Base-by-base conservation (phyloP, 2,329 filamentous ascomycete genomes). In the Cladosporium sphaerospermum region DNA sequence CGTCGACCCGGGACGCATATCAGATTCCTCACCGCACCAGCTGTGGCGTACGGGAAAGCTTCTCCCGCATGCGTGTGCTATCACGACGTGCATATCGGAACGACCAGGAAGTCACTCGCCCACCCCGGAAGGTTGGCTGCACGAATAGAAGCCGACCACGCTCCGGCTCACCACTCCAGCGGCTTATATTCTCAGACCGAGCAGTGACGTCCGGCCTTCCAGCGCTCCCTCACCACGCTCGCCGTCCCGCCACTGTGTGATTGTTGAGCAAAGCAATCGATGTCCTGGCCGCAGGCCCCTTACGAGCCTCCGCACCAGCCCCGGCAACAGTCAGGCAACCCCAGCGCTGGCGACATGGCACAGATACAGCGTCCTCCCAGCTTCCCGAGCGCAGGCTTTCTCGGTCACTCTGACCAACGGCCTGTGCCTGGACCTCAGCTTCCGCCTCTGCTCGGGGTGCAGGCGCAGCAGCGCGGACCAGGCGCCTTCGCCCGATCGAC, bases 351-450 rank as follows among this genome's bases (percentile, higher is more conserved):
- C 65, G 66, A 65, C 54, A 75, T 75, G 73, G 73, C 73, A 32
- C 72, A 75, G 60, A 73, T 70, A 53, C 73, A 75, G 58, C 73
- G 69, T 53, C 66, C 67, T 48, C 70, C 70, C 48, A 61, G 64
- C 48, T 71, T 75, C 48, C 70, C 71, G 31, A 62, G 68, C 43
- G 67, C 71, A 36, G 62, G 62, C 37, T 75, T 72, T 59, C 62
- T 68, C 43, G 68, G 68, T 54, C 68, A 69, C 54, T 65, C 70
- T 37, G 63, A 62, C 37, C 67, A 70, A 58, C 67, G 69, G 47
- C 67, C 68, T 39, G 61, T 70, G 28, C 69, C 71, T 53, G 71
- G 68, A 48, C 67, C 67, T 32, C 62, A 67, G 33, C 64, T 66
- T 44, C 71, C 72, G 43, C 70, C 70, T 49, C 69, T 71, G 34